Conservation (phyloP, 202 grass and related monocot genomes). For the Saccharum hybrid region DNA sequence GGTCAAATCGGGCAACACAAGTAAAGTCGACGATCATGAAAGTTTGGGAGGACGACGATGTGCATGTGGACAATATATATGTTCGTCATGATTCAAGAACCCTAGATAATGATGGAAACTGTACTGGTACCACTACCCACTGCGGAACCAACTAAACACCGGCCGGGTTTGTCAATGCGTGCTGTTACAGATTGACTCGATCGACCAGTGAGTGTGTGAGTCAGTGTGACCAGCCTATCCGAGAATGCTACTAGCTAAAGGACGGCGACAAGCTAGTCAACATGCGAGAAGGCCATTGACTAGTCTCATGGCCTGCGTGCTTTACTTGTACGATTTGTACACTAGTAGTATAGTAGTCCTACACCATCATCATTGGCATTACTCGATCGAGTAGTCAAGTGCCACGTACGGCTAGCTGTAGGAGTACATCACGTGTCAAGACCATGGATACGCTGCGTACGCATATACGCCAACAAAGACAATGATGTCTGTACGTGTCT, state of each 20-base stretch:
- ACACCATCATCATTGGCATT: not conserved
- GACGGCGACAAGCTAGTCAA: not conserved
- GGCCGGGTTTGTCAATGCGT: conserved; percentile 23
- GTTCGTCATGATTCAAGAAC: not conserved
- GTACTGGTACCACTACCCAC: not conserved
- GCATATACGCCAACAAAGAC: too few relatives aligned
- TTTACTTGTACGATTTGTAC: too few relatives aligned
- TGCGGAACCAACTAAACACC: not conserved
- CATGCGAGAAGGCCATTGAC: too few relatives aligned
- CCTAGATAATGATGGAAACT: not conserved
- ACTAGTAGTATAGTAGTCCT: too few relatives aligned
- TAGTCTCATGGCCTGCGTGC: too few relatives aligned
- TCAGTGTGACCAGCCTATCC: not conserved
- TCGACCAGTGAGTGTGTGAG: not conserved
- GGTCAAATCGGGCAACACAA: not conserved
- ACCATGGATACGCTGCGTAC: not conserved
- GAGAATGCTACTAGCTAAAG: not conserved
- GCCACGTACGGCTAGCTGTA: not conserved
- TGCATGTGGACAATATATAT: not conserved
- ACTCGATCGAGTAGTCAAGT: not conserved
- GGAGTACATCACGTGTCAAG: not conserved
- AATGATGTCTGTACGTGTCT: not conserved
- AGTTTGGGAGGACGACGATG: too few relatives aligned
- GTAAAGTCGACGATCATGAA: not conserved
- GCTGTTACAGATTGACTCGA: conserved; percentile 3